These are phyloP conservation scores for Apiospora kogelbergensis DNA, from an alignment of 2,329 filamentous ascomycete species.

Conservation along the genomic window DNA sequence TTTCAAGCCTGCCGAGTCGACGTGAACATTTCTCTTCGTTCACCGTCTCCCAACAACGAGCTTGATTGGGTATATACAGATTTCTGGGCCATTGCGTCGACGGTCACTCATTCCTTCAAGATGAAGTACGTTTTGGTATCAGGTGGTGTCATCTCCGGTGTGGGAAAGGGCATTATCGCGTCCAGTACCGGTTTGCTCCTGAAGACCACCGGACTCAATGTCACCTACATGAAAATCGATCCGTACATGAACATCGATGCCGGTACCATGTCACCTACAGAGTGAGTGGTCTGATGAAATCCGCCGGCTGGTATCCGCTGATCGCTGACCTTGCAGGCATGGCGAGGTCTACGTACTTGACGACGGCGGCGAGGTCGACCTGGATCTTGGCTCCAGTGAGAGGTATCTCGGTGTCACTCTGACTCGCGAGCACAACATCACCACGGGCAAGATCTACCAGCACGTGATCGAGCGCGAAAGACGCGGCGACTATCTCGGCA, in stretches of 20 bases:
- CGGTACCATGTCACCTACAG: constrained; percentile 50
- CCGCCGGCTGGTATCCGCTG: too few relatives aligned
- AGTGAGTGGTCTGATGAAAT: too few relatives aligned
- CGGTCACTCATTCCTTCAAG: neutral
- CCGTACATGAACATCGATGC: constrained; percentile 77
- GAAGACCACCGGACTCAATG: constrained; percentile 78
- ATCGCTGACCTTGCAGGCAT: too few relatives aligned
- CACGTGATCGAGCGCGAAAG: constrained; percentile 73
- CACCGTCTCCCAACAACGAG: neutral
- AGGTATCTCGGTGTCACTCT: constrained; percentile 78
- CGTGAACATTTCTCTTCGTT: neutral
- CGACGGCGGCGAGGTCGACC: constrained; percentile 48
- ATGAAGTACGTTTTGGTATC: constrained; percentile 16
- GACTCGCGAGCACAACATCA: constrained; percentile 90
- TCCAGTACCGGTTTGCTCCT: constrained; percentile 73
- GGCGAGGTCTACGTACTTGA: constrained; percentile 73
- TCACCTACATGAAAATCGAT: constrained; percentile 52
- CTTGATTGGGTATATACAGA: constrained; percentile 7
- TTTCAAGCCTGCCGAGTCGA: neutral
- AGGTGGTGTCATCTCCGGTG: constrained; percentile 39
- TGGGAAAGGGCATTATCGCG: constrained; percentile 62
- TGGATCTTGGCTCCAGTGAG: constrained; percentile 57
- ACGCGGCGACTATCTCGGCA: constrained; percentile 76
- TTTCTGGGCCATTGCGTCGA: constrained; percentile 4
- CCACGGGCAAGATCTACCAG: constrained; percentile 93